Evolutionary conservation across 164 flowering plant genomes (phyloP).

Genomic region (Nymphaea colorata): DNA sequence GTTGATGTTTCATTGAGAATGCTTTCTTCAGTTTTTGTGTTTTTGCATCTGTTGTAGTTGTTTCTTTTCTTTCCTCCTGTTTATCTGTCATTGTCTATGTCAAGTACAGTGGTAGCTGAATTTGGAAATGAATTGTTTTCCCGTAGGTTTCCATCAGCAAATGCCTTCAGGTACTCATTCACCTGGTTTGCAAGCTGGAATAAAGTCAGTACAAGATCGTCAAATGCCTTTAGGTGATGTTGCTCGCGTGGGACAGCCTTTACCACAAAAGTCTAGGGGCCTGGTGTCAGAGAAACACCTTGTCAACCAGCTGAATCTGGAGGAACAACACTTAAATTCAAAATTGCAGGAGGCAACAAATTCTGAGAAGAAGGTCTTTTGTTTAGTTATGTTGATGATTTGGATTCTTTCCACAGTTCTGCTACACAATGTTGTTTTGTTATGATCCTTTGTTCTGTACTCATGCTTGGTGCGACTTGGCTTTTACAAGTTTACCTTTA

Average conservation of each 20-base stretch:
- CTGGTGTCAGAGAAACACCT: conserved; percentile 77
- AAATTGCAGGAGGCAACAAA: conserved; percentile 76
- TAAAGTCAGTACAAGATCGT: conserved; percentile 42
- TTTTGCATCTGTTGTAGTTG: neutral
- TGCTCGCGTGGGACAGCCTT: conserved; percentile 14
- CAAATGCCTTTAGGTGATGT: conserved; percentile 25
- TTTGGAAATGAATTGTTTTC: neutral
- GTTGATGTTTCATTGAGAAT: neutral
- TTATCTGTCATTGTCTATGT: neutral
- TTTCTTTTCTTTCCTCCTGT: neutral
- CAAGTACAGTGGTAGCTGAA: no score
- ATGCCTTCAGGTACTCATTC: conserved; percentile 38
- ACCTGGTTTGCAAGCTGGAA: conserved; percentile 22
- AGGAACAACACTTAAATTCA: conserved; percentile 66
- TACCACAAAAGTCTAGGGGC: conserved; percentile 57
- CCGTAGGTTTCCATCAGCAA: conserved; percentile 47
- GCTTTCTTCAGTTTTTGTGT: neutral
- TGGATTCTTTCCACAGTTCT: neutral
- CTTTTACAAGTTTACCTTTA: no score
- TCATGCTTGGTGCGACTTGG: neutral
- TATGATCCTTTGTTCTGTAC: neutral
- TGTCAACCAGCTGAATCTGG: conserved; percentile 70
- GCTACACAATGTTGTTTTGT: no score
- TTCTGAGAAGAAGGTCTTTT: conserved; percentile 63
- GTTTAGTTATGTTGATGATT: neutral